phyloP scores from a whole-genome alignment of 345 rosid genomes.

The Camelina hispida region DNA sequence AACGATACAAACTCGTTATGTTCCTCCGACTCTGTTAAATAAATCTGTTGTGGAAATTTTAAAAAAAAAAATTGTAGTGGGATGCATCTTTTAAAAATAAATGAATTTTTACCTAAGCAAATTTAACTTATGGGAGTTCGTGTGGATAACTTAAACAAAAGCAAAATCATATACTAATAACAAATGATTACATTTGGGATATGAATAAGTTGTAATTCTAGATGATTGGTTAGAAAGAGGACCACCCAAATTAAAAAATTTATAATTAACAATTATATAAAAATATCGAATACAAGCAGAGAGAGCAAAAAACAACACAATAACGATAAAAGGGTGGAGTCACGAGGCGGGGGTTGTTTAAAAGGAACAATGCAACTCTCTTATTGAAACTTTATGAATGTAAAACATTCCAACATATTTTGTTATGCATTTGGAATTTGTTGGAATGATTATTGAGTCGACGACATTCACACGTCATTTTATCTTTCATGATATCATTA shows the following conservation, averaged over 20 bases:
- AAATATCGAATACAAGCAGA: no score
- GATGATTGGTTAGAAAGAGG: no score
- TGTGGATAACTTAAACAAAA: no score
- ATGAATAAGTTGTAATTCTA: no score
- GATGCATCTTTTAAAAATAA: not conserved
- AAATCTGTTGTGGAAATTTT: not conserved
- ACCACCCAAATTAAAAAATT: no score
- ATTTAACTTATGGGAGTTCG: not conserved
- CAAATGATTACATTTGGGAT: no score
- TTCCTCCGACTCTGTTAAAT: not conserved
- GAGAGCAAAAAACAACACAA: no score
- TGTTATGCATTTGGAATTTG: conserved; percentile 13
- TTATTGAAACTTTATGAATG: conserved; percentile 5
- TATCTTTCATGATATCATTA: not conserved
- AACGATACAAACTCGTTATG: not conserved
- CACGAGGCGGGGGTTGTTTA: no score
- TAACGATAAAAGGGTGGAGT: no score
- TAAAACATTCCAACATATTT: not conserved
- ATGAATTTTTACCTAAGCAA: not conserved
- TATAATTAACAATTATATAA: no score
- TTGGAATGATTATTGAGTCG: not conserved
- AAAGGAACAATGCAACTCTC: conserved; percentile 26
- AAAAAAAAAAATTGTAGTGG: not conserved
- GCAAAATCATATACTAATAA: no score
- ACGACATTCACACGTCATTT: not conserved